These are phyloP conservation scores for Suhomyces coccinellae DNA, from an alignment of 1,139 yeast genomes.

Conservation along the genomic window DNA sequence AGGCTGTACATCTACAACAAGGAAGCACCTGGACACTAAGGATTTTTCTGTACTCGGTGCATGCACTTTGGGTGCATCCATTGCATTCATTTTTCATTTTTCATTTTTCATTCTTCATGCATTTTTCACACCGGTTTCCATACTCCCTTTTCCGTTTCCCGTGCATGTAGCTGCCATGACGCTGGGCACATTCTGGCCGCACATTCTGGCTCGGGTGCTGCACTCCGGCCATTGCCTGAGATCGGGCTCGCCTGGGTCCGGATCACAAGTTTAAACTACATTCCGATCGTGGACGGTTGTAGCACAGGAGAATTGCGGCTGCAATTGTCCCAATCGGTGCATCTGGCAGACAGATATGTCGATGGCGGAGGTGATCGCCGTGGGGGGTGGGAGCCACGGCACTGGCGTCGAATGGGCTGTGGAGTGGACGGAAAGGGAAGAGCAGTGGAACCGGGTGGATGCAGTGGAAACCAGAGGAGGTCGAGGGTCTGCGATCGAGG, in stretches of 20 bases:
- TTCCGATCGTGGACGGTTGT: constrained; percentile 2
- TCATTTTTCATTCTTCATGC: neutral
- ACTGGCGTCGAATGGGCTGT: no score
- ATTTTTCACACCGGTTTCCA: neutral
- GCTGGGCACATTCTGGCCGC: neutral
- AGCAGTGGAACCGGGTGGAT: no score
- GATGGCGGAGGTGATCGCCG: no score
- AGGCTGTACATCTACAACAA: neutral
- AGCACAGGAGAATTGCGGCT: constrained; percentile 1
- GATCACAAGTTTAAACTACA: constrained; percentile 1
- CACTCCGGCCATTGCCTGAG: neutral
- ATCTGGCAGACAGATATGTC: neutral
- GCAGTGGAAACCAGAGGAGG: no score
- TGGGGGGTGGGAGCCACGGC: no score
- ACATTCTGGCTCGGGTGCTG: neutral
- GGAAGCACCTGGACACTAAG: no score
- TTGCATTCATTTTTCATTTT: no score
- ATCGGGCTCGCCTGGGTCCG: neutral
- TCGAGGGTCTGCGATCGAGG: no score
- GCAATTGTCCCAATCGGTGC: neutral
- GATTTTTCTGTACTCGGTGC: no score
- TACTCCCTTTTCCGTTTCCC: neutral
- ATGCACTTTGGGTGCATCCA: no score
- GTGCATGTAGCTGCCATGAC: neutral
- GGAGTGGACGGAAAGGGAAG: no score